Evolutionary conservation across 2,329 filamentous ascomycete species (phyloP).

Genomic region (Alternaria triticimaculans): DNA sequence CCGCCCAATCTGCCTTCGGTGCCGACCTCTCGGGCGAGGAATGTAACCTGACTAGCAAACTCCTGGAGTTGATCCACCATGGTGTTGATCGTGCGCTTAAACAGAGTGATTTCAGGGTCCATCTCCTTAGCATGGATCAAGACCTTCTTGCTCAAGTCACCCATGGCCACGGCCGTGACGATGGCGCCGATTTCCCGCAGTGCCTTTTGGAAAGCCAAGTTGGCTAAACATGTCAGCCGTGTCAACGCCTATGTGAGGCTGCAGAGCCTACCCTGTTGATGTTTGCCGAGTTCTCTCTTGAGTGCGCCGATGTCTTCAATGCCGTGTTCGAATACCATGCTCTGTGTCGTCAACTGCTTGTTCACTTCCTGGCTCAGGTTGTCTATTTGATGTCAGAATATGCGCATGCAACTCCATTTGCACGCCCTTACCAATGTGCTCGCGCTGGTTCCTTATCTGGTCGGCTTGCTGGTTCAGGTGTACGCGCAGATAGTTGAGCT

Average conservation of each 20-base stretch:
- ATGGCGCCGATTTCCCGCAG: slow-evolving; percentile 96
- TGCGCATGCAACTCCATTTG: background rate
- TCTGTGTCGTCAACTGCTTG: slow-evolving; percentile 84
- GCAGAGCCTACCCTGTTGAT: slow-evolving; percentile 64
- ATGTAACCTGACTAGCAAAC: slow-evolving; percentile 95
- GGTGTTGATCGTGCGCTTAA: slow-evolving; percentile 97
- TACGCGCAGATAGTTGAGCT: slow-evolving; percentile 83
- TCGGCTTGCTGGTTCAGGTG: slow-evolving; percentile 94
- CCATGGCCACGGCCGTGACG: slow-evolving; percentile 92
- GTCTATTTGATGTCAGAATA: slow-evolving; percentile 49
- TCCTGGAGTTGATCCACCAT: slow-evolving; percentile 99
- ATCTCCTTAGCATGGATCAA: slow-evolving; percentile 95
- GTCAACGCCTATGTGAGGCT: slow-evolving; percentile 51
- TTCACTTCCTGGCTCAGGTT: slow-evolving; percentile 85
- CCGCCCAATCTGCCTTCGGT: slow-evolving; percentile 94
- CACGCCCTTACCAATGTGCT: slow-evolving; percentile 66
- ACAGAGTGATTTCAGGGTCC: slow-evolving; percentile 97
- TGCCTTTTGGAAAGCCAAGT: slow-evolving; percentile 97
- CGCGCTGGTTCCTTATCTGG: slow-evolving; percentile 84
- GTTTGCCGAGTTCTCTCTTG: slow-evolving; percentile 93
- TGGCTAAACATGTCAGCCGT: slow-evolving; percentile 86
- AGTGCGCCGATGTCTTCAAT: slow-evolving; percentile 88
- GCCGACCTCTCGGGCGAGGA: slow-evolving; percentile 92
- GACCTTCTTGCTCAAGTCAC: slow-evolving; percentile 95
- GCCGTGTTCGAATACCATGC: slow-evolving; percentile 76